phyloP scores from a whole-genome alignment of 2,329 filamentous ascomycete species.

The Aspergillus felis region DNA sequence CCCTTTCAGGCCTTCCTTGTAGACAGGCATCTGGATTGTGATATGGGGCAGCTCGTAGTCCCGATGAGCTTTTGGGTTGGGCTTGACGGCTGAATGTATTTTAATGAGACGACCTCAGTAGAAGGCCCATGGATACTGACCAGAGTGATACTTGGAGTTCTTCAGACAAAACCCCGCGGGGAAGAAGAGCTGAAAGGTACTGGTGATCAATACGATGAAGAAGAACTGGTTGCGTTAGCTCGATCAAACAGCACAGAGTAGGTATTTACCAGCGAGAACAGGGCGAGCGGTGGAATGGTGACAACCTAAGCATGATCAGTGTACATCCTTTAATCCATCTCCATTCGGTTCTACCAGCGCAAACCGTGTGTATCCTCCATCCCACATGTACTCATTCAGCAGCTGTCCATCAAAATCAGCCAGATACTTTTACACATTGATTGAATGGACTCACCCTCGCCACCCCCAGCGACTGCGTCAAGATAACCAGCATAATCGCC shows the following conservation, averaged over 20 bases:
- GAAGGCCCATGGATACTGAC: conserved; percentile 15
- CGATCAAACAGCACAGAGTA: not conserved
- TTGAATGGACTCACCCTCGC: conserved; percentile 2
- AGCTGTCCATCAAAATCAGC: conserved; percentile 2
- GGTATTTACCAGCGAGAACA: conserved; percentile 10
- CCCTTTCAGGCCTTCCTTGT: conserved; percentile 73
- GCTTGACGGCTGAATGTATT: conserved; percentile 23
- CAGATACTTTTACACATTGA: not conserved
- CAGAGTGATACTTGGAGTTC: conserved; percentile 48
- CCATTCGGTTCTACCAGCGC: conserved; percentile 5
- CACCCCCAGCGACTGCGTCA: conserved; percentile 13
- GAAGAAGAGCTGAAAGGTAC: conserved; percentile 41
- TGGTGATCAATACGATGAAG: conserved; percentile 43
- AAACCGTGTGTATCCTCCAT: conserved; percentile 10
- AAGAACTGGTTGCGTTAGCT: conserved; percentile 35
- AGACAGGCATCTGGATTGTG: conserved; percentile 82
- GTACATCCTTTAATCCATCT: not conserved
- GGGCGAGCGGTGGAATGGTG: conserved; percentile 9
- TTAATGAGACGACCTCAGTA: not conserved
- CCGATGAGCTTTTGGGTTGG: conserved; percentile 30
- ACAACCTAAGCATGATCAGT: conserved; percentile 1
- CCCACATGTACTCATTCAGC: conserved; percentile 11
- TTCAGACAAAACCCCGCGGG: conserved; percentile 42
- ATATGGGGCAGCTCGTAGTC: conserved; percentile 34
- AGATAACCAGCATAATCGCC: conserved; percentile 13